These are phyloP conservation scores for Apiotrichum domesticum DNA, from an alignment of 1,284 basidiomycete genomes.

Conservation along the genomic window DNA sequence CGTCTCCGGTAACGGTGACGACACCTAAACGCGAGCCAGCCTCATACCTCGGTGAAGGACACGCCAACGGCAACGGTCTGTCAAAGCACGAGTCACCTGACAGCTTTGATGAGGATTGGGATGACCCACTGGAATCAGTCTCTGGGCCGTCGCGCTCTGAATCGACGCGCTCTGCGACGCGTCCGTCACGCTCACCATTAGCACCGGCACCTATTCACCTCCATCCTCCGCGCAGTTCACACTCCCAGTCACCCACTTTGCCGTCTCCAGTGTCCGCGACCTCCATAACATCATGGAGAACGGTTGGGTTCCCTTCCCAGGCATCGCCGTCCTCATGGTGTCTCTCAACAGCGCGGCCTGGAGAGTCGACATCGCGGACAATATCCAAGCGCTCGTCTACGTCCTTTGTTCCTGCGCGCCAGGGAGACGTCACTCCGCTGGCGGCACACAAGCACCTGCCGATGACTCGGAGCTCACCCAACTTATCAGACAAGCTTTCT, in stretches of 20 bases:
- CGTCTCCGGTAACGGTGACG: neutral
- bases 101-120: constrained; percentile 19
- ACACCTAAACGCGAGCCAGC: constrained; percentile 3
- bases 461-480: constrained; percentile 9
- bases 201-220: neutral
- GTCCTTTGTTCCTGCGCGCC: neutral
- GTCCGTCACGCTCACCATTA: constrained; percentile 4
- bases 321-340: neutral
- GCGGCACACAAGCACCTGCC: constrained; percentile 5
- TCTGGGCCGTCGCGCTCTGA: constrained; percentile 9
- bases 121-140: constrained; percentile 11
- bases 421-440: neutral
- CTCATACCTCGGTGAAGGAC: constrained; percentile 1
- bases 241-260: constrained; percentile 7
- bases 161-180: neutral
- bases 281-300: neutral
- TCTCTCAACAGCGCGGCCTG: neutral
- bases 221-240: constrained; percentile 10
- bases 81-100: constrained; percentile 8
- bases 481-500: neutral
- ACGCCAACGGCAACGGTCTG: neutral
- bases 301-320: neutral
- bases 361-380: neutral
- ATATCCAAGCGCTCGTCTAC: constrained; percentile 5
- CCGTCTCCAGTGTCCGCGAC: constrained; percentile 1